Evolutionary conservation across 345 rosid genomes (phyloP), one percentile per base, ranked within the genome.

Genomic region (Bruguiera sexangula): DNA sequence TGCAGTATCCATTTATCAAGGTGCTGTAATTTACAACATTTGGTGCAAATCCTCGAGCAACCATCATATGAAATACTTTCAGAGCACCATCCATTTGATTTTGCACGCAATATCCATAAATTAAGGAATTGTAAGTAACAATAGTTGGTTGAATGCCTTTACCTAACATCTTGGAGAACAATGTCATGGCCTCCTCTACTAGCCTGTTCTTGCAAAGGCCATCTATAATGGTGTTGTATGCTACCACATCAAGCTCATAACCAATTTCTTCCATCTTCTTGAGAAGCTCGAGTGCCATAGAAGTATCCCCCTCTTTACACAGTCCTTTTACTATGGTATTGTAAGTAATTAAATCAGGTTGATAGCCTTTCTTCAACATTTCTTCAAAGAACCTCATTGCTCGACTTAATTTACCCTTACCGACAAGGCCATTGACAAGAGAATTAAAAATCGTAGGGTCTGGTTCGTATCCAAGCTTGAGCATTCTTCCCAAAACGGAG

Each of bases 161-260:
- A 34, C 15, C 19, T 13, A 19, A 32, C 57, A 63, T 63, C 4
- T 53, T 50, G 32, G 46, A 62, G 34, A 62, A 63, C 19, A 62
- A 37, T 22, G 26, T 10, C 30, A 24, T 56, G 60, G 60, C 60
- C 30, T 21, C 60, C 16, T 10, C 29, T 22, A 27, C 32, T 48
- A 32, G 69, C 29, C 39, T 57, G n/a, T 74, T 54, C 72, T 74
- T 74, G 78, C 74, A 75, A 34, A 65, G 74, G 22, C 62, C 54
- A 34, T 60, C 58, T 6, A 70, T 51, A 31, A 64, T 19, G 6
- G 62, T 65, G 43, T 16, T 75, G 55, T 70, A 52, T 36, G 27
- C 37, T 19, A 62, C 52, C 24, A 32, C 36, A 67, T 68, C 57
- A 0, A 29, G 53, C 51, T 60, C 29, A 4, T 55, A 20, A 10